Percentiles rank a stretch among this genome's conserved stretches.
Evolutionary conservation across 305 asterid genomes (phyloP).

Genomic region (Stenogyne calaminthoides): DNA sequence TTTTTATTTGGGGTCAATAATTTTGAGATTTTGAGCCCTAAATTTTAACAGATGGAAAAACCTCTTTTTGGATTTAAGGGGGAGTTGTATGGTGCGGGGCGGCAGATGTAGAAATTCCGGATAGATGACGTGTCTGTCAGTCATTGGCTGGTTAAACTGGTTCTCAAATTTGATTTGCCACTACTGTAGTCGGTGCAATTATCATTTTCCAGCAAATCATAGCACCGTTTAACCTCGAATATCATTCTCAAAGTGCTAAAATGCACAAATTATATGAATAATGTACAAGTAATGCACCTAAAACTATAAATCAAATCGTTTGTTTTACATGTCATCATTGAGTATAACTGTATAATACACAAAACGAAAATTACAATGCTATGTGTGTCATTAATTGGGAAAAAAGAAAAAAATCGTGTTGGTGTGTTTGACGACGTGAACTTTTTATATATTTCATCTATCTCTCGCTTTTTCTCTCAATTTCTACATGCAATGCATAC

Average conservation of each 20-base stretch:
- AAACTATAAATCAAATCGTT: background rate
- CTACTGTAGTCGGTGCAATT: background rate
- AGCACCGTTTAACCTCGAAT: background rate
- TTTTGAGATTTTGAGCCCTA: conserved; percentile 36
- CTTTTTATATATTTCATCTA: no score
- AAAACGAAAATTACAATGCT: background rate
- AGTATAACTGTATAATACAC: no score
- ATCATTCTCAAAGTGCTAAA: background rate
- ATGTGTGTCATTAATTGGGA: no score
- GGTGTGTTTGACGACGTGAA: no score
- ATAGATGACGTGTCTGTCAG: background rate
- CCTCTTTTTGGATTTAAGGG: background rate
- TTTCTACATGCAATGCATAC: no score
- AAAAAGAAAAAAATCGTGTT: no score
- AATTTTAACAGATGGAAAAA: conserved; percentile 14
- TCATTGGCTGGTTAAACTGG: background rate
- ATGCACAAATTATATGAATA: background rate
- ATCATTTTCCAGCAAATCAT: background rate
- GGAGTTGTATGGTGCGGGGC: conserved; percentile 9
- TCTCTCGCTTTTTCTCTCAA: no score
- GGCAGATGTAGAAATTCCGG: background rate
- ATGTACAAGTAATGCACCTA: background rate
- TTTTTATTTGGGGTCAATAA: conserved; percentile 18
- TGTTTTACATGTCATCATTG: no score
- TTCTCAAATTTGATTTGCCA: background rate